Percentiles rank a stretch among this genome's conserved stretches.
These are phyloP conservation scores for Talinum fruticosum DNA, from an alignment of 148 eudicot species.

Conservation along the genomic window DNA sequence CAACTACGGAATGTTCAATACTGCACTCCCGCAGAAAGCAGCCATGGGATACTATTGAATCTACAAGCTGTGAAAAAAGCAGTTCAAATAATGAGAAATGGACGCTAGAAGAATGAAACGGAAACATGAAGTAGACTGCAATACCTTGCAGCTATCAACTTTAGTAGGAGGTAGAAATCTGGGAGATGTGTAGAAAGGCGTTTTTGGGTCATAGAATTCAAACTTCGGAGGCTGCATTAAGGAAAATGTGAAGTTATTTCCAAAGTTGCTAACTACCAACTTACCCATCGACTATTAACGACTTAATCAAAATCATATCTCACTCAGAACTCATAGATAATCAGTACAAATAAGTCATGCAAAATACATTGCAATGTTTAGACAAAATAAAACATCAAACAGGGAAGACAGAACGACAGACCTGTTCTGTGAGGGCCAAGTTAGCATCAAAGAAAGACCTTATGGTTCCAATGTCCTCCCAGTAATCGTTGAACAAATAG, in stretches of 20 bases:
- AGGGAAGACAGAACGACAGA: conserved; percentile 44
- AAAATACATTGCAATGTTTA: background rate
- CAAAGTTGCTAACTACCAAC: too few species aligned
- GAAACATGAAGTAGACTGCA: background rate
- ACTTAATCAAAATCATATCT: background rate
- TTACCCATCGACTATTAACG: background rate
- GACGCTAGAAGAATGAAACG: background rate
- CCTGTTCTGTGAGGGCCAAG: conserved; percentile 91
- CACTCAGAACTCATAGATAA: background rate
- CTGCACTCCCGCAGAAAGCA: conserved; percentile 72
- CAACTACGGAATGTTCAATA: conserved; percentile 76
- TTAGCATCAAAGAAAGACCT: conserved; percentile 94
- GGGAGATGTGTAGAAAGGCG: conserved; percentile 87
- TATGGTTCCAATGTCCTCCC: conserved; percentile 98
- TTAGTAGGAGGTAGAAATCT: conserved; percentile 92
- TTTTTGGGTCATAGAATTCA: conserved; percentile 83
- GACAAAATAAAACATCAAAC: background rate
- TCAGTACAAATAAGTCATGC: background rate
- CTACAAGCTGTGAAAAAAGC: conserved; percentile 49
- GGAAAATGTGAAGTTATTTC: background rate
- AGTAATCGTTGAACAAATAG: conserved; percentile 79
- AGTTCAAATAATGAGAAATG: background rate
- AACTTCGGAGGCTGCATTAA: conserved; percentile 69
- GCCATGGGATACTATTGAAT: conserved; percentile 92
- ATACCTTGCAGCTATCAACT: conserved; percentile 79